Evolutionary conservation across 345 rosid genomes (phyloP), one percentile per base, ranked within the genome.

Genomic region (Bruguiera gymnorhiza): DNA sequence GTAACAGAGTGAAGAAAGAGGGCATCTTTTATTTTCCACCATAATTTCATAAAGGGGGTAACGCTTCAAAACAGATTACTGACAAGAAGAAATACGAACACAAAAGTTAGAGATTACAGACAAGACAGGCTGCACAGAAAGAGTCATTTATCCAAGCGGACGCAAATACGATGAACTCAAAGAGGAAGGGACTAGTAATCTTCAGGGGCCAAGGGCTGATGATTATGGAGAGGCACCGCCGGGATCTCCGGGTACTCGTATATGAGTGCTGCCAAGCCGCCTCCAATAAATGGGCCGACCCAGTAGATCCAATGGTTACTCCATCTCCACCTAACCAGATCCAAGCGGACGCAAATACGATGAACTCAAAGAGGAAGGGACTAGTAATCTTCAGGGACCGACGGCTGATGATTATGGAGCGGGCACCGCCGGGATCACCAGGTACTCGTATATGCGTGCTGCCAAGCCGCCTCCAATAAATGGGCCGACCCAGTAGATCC

Each of bases 301-400:
- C 86, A 85, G 67, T 85, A 83, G 59, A 85, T 81, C 88, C 88
- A 85, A 58, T 81, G 86, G 70, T 83, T 78, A 15, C 52, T 62
- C 86, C 85, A 85, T 72, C 85, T 82, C 86, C 85, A 81, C 39
- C 82, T 85, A 18, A 85, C 82, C 0, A 85, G 79, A 13, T 2
- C 16, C 39, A 27, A 29, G 31, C 10, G 1, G 21, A 16, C 30
- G 9, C 63, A 60, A 30, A 29, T 4, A 24, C 4, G 10, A 43
- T 18, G 31, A 63, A 63, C 63, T 19, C 48, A 32, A 30, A 5
- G 4, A 7, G 30, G 20, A 55, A 23, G 20, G 48, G 32, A 13
- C 55, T 86, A 86, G 83, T 88, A 90, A 77, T 90, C 92, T 80
- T 86, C 97, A n/a, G 92, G 90, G 37, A 88, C 94, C 80, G 86